These are phyloP conservation scores for Friedmanniomyces endolithicus DNA, from an alignment of 495 filamentous ascomycete genomes.

Conservation along the genomic window DNA sequence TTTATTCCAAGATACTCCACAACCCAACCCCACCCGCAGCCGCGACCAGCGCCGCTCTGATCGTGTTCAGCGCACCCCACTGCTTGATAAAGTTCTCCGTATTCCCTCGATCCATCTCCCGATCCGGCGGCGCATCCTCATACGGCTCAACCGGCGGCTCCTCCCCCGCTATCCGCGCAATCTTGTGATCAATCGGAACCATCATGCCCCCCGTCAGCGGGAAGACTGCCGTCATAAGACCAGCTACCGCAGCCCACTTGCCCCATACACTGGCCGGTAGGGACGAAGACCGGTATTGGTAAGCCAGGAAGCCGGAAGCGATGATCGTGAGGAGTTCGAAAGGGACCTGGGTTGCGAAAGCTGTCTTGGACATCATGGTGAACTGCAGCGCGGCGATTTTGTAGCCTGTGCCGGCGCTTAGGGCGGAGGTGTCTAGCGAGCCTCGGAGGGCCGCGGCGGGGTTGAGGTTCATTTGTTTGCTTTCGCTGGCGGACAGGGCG, in stretches of 20 bases:
- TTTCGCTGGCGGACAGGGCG: constrained; percentile 3
- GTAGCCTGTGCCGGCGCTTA: constrained; percentile 5
- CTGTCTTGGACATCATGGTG: constrained; percentile 11
- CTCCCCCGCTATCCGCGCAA: constrained; percentile 15
- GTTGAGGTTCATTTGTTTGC: constrained; percentile 6
- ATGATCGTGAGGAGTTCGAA: constrained; percentile 13
- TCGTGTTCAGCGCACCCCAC: constrained; percentile 11
- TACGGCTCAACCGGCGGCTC: constrained; percentile 14
- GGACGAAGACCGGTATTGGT: constrained; percentile 7
- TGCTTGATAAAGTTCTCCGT: constrained; percentile 11
- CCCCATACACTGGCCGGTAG: background rate
- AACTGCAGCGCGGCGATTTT: constrained; percentile 15
- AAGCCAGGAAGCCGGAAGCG: constrained; percentile 13
- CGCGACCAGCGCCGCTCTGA: constrained; percentile 8
- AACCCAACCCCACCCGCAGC: constrained; percentile 15
- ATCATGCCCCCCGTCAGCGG: constrained; percentile 14
- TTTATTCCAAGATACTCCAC: constrained; percentile 14
- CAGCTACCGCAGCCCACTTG: constrained; percentile 17
- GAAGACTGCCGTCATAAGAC: constrained; percentile 12
- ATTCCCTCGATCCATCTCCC: constrained; percentile 15
- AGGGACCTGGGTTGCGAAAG: constrained; percentile 14
- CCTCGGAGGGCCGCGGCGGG: background rate
- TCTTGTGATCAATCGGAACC: constrained; percentile 17
- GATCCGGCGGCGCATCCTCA: constrained; percentile 18
- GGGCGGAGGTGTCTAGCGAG: background rate